phyloP scores from a whole-genome alignment of 768 basidiomycete species.

The Boletus huronensis region DNA sequence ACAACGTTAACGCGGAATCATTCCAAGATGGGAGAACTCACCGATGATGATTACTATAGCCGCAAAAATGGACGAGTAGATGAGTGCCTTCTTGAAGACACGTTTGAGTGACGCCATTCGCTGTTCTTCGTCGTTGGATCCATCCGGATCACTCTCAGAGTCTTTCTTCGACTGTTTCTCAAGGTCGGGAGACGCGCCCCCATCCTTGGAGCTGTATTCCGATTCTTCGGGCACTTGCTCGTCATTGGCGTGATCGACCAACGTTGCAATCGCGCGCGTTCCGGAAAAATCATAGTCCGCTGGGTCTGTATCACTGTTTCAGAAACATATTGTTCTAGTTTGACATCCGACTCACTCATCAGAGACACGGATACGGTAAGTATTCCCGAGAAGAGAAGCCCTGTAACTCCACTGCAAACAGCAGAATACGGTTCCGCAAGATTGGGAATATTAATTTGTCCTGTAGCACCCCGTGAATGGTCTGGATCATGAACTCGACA shows the following conservation, averaged over 20 bases:
- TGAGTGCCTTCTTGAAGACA: conserved; percentile 33
- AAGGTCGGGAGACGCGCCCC: conserved; percentile 4
- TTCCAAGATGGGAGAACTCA: conserved; percentile 1
- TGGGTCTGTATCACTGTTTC: conserved; percentile 22
- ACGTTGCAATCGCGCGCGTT: conserved; percentile 34
- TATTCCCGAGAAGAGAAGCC: conserved; percentile 37
- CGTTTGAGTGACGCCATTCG: conserved; percentile 19
- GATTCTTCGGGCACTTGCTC: neutral
- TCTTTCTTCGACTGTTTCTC: conserved; percentile 13
- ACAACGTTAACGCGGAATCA: neutral
- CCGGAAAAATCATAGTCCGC: conserved; percentile 38
- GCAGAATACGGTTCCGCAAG: conserved; percentile 40
- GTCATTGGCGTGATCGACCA: conserved; percentile 17
- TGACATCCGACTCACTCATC: conserved; percentile 25
- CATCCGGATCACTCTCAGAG: neutral
- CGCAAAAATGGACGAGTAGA: conserved; percentile 34
- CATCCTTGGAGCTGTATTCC: neutral
- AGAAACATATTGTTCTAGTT: neutral
- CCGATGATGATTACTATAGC: conserved; percentile 35
- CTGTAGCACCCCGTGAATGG: conserved; percentile 13
- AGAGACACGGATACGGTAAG: conserved; percentile 36
- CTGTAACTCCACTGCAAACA: conserved; percentile 37
- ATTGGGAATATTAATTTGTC: conserved; percentile 35
- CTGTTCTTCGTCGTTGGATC: conserved; percentile 3
- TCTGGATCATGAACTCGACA: neutral